Base-by-base conservation (phyloP, 306 rosid genomes). In the Albizia julibrissin region DNA sequence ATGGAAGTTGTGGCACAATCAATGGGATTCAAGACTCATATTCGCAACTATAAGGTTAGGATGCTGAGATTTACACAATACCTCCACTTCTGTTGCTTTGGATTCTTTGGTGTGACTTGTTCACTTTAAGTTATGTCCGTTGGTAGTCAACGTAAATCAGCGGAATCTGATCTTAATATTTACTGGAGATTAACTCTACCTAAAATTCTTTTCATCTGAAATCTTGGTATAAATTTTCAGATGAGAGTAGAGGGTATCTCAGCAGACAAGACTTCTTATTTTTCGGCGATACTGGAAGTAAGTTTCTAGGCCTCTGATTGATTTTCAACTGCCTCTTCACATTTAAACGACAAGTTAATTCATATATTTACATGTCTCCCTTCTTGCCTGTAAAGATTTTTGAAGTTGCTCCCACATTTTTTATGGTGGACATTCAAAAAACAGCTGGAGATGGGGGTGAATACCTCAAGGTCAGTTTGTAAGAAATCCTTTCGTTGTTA, bases 1-100 rank as follows among this genome's bases (percentile, higher is more conserved):
- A 89, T 94, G 98, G 98, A 94, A 89, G 98, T 94, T 73, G 95
- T 94, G 80, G 94, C 97, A 12, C 97, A 92, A 72, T 91, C 98
- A 62, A 91, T 94, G 98, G 97, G 98, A 72, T 94, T 87, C 78
- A 94, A 94, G 91, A 94, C 97, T 0, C 98, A 92, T 76, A 94
- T 86, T 72, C 95, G 98, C 85, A 94, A 94, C 85, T 94, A 80
- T 80, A 94, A 94, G 98, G 98, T 91, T 61, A 52, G 68, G 18
- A 52, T 33, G 68, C 50, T 26, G 39, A 43, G 42, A 67, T 75
- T 50, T 81, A 64, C 83, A 31, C 65, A 19, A 6, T 79, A 18
- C 16, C 46, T 79, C 34, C 40, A 26, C 43, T 34, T 61, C 66
- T 47, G 69, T 54, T 77, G 64, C 80, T 59, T 58, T 72, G 33